phyloP scores from a whole-genome alignment of 2,329 filamentous ascomycete genomes.

The Colletotrichum sp. region DNA sequence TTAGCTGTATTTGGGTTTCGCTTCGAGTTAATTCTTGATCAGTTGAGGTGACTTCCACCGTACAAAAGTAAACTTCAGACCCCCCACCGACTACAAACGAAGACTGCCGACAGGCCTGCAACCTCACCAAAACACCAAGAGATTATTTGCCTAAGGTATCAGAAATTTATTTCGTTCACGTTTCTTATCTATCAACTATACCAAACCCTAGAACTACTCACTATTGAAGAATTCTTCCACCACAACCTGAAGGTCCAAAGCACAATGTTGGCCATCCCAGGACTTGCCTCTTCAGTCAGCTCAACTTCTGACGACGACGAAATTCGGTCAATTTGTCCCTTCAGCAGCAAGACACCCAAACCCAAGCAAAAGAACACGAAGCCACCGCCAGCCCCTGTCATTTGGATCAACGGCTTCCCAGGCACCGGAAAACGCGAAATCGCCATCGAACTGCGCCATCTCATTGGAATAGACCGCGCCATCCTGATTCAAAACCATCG shows the following conservation, averaged over 20 bases:
- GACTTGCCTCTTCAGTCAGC: not conserved
- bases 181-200: not conserved
- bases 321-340: rapidly evolving
- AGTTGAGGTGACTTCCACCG: rapidly evolving
- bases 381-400: not conserved
- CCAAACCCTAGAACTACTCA: not conserved
- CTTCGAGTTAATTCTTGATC: not conserved
- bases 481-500: not conserved
- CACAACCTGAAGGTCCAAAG: not conserved
- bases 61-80: too few relatives aligned
- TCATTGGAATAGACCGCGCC: not conserved
- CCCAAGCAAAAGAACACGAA: not conserved
- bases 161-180: not conserved
- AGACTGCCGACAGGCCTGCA: not conserved
- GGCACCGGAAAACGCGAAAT: not conserved
- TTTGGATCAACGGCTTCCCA: not conserved
- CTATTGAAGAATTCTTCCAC: not conserved
- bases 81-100: rapidly evolving
- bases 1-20: too few relatives aligned
- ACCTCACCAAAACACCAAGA: not conserved
- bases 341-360: rapidly evolving
- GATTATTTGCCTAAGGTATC: not conserved
- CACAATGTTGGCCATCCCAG: not conserved
- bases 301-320: rapidly evolving
- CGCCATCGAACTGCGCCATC: not conserved